Conservation (phyloP, 208 protist species). For the Strigomonas culicis region DNA sequence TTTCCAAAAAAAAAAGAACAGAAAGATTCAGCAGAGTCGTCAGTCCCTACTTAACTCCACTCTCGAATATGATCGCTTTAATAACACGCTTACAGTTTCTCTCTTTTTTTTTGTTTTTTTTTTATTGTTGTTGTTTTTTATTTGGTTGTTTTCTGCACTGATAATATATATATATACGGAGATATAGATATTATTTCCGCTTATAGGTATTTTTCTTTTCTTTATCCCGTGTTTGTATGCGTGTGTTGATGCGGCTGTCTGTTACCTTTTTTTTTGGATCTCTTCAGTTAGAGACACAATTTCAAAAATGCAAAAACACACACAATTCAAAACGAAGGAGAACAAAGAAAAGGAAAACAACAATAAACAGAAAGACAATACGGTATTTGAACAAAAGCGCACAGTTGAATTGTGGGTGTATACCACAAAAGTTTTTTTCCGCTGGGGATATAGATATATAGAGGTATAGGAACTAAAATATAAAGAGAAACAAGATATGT, state of each 20-base stretch:
- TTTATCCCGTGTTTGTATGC: no score
- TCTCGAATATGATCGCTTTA: no score
- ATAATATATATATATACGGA: not conserved
- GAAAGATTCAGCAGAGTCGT: no score
- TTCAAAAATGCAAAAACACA: not conserved
- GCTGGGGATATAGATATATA: no score
- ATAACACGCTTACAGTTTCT: no score
- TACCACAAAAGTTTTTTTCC: no score
- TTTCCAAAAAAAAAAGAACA: not conserved
- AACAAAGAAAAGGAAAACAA: conserved; percentile 12
- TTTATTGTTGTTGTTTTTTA: not conserved
- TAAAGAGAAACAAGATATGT: conserved; percentile 15
- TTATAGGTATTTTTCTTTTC: conserved; percentile 1
- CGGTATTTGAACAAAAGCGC: not conserved
- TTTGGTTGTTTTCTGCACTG: not conserved
- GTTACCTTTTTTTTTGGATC: no score
- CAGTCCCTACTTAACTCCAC: no score
- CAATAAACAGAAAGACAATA: not conserved
- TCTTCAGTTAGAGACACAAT: no score
- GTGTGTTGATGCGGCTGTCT: no score
- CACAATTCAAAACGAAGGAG: not conserved
- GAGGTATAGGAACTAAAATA: conserved; percentile 1
- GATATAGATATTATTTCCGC: not conserved
- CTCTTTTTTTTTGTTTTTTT: not conserved
- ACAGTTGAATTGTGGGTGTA: conserved; percentile 2